These are phyloP conservation scores for Entophlyctis helioformis DNA, from an alignment of 192 early-diverging fungal genomes.

Conservation along the genomic window DNA sequence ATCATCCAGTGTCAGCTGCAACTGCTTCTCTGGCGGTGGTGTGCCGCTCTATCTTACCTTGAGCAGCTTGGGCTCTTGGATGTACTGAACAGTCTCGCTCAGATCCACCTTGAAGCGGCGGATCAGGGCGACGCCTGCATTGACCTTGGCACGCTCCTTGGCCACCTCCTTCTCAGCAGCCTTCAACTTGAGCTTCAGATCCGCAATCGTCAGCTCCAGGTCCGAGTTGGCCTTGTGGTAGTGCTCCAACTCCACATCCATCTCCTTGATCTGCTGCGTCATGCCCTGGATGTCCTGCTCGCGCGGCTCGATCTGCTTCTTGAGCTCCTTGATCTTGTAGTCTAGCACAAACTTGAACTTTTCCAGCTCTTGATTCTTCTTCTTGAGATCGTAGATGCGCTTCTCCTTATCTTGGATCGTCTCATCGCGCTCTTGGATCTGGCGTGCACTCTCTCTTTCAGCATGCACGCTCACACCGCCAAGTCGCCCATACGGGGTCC, in stretches of 20 bases:
- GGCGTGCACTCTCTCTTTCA: neutral
- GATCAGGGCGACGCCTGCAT: constrained; percentile 14
- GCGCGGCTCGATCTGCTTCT: constrained; percentile 43
- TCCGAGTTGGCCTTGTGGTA: constrained; percentile 18
- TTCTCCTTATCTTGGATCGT: constrained; percentile 46
- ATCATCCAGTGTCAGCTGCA: too few relatives aligned
- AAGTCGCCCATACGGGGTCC: neutral
- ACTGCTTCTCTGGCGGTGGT: too few relatives aligned
- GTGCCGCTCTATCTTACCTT: constrained; percentile 1
- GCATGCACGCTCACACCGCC: neutral
- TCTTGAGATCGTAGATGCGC: constrained; percentile 43
- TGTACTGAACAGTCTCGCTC: constrained; percentile 21
- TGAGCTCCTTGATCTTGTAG: constrained; percentile 43
- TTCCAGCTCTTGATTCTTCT: constrained; percentile 52
- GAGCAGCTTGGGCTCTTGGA: constrained; percentile 32
- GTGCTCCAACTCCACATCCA: constrained; percentile 27
- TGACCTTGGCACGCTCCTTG: constrained; percentile 14
- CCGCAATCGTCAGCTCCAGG: constrained; percentile 11
- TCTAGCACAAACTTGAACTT: constrained; percentile 52
- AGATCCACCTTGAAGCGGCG: constrained; percentile 22
- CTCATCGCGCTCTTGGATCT: constrained; percentile 43
- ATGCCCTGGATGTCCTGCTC: constrained; percentile 41
- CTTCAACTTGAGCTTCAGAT: constrained; percentile 10
- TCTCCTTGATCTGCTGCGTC: constrained; percentile 31
- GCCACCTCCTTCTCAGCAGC: constrained; percentile 12